phyloP scores from a whole-genome alignment of 805 yeast genomes.

The Zygosaccharomyces gambellarensis region DNA sequence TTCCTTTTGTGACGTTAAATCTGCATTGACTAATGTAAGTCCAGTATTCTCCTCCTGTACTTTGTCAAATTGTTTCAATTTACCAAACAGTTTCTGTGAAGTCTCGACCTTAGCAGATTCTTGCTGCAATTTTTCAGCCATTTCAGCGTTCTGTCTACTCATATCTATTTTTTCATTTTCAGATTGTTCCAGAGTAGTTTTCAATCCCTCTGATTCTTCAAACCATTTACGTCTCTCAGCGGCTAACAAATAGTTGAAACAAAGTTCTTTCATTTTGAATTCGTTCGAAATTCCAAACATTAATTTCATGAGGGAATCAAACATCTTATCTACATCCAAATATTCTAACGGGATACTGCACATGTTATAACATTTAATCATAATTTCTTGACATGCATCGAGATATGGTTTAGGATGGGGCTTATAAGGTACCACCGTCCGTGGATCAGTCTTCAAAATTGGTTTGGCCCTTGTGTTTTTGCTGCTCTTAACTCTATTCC shows the following conservation, averaged over 20 bases:
- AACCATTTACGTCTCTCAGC: constrained; percentile 1
- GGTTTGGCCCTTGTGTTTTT: neutral
- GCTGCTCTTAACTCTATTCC: neutral
- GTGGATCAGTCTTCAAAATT: neutral
- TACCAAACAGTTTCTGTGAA: neutral
- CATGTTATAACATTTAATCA: constrained; percentile 7
- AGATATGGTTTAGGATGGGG: constrained; percentile 1
- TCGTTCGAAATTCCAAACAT: constrained; percentile 5
- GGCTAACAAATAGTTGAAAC: constrained; percentile 3
- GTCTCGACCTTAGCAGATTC: neutral
- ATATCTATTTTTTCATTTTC: neutral
- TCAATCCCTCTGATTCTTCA: neutral
- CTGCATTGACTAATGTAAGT: constrained; percentile 1
- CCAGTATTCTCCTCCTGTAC: constrained; percentile 2
- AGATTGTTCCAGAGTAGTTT: neutral
- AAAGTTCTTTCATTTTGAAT: constrained; percentile 6
- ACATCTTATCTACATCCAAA: constrained; percentile 2
- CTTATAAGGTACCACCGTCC: neutral
- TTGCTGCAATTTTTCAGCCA: neutral
- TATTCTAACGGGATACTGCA: constrained; percentile 7
- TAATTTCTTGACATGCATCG: constrained; percentile 2
- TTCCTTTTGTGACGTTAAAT: constrained; percentile 1
- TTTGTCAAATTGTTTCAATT: neutral
- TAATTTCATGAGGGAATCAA: constrained; percentile 1
- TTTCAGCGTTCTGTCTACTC: neutral